Conservation (phyloP, 177 flowering plant genomes). For the Vitis hybrid region DNA sequence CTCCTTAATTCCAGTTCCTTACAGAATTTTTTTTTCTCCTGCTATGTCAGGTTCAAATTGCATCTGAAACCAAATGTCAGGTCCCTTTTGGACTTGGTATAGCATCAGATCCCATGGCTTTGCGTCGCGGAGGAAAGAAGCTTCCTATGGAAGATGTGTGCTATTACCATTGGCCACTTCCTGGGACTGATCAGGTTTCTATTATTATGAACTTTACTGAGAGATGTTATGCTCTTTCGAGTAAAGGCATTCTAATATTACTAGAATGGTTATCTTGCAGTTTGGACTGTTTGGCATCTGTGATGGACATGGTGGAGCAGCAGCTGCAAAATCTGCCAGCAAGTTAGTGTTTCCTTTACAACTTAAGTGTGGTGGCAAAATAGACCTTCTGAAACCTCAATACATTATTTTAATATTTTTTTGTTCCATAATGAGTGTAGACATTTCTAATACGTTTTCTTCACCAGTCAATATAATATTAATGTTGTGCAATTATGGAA, state of each 20-base stretch:
- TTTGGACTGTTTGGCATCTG: conserved; percentile 94
- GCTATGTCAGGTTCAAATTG: conserved; percentile 66
- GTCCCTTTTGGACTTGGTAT: conserved; percentile 81
- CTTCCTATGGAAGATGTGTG: conserved; percentile 98
- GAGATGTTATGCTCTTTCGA: neutral
- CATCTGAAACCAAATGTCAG: conserved; percentile 36
- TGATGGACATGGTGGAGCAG: conserved; percentile 98
- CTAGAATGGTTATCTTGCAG: conserved; percentile 40
- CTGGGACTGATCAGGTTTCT: conserved; percentile 74
- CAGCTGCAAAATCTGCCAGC: conserved; percentile 87
- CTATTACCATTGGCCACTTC: conserved; percentile 90
- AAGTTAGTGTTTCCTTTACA: conserved; percentile 48
- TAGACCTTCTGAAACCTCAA: neutral
- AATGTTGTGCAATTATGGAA: no score
- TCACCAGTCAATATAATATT: no score
- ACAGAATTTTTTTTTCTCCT: conserved; percentile 6
- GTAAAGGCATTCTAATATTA: conserved; percentile 1
- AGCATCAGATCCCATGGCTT: conserved; percentile 94
- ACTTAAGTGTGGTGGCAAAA: neutral
- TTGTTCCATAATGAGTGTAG: no score
- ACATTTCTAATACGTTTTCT: no score
- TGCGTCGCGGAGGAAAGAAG: conserved; percentile 88
- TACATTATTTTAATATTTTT: neutral
- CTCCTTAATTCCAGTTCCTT: neutral
- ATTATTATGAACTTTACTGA: conserved; percentile 3